Percentiles rank a stretch among this genome's conserved stretches.
Conservation (phyloP, 768 basidiomycete species). For the Termitomyces sp. region DNA sequence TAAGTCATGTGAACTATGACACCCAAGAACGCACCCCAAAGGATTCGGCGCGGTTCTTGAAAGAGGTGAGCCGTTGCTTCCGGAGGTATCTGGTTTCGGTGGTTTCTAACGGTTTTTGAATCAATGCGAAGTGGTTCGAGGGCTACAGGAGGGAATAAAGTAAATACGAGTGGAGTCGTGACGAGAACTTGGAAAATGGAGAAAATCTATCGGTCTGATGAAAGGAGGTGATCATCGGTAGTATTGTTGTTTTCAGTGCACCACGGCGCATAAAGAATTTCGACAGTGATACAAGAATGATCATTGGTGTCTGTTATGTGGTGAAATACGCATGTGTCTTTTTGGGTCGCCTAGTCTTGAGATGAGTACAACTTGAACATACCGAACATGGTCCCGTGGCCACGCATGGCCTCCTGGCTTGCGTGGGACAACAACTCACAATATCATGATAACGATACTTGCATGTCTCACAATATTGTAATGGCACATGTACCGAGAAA, state of each 20-base stretch:
- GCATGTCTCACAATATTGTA: no score
- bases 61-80: conserved; percentile 20
- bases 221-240: not conserved
- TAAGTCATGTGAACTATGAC: conserved; percentile 63
- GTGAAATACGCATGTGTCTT: no score
- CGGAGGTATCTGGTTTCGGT: not conserved
- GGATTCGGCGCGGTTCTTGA: conserved; percentile 49
- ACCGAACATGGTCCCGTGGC: no score
- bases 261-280: not conserved
- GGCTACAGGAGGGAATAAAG: no score
- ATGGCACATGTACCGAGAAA: no score
- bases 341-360: no score
- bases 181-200: not conserved
- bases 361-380: no score
- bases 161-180: no score
- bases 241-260: not conserved
- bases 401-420: no score
- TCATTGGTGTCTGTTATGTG: not conserved
- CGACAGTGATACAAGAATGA: not conserved
- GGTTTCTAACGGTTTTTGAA: not conserved
- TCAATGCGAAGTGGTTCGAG: conserved; percentile 13
- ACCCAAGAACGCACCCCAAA: conserved; percentile 62
- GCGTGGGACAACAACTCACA: no score
- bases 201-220: not conserved
- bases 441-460: no score